Percentiles rank a stretch among this genome's conserved stretches.
Evolutionary conservation across 306 rosid species (phyloP).

Genomic region (Biancaea sappan): DNA sequence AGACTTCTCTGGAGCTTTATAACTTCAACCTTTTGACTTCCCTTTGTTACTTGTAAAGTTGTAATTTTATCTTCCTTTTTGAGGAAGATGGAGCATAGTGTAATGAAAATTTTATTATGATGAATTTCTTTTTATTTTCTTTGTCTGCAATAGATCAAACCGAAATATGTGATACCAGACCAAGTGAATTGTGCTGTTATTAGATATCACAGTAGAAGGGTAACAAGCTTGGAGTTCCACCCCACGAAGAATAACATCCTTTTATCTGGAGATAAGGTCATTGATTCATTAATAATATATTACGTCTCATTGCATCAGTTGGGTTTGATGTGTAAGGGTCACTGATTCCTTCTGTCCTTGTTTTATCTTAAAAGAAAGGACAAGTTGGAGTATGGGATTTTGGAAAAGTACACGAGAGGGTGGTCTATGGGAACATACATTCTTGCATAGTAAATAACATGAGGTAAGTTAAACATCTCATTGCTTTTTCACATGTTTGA

Average conservation of each 20-base stretch:
- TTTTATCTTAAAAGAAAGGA: constrained; percentile 71
- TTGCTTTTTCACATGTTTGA: background rate
- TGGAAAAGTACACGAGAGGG: constrained; percentile 73
- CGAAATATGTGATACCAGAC: constrained; percentile 80
- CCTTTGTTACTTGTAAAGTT: background rate
- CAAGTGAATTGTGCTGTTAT: constrained; percentile 85
- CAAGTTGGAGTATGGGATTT: constrained; percentile 98
- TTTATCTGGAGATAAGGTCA: constrained; percentile 94
- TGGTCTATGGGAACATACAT: constrained; percentile 81
- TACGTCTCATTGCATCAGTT: background rate
- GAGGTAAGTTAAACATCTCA: constrained; percentile 54
- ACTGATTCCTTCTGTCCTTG: constrained; percentile 25
- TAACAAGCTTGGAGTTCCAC: constrained; percentile 91
- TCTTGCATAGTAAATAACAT: constrained; percentile 82
- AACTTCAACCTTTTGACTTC: constrained; percentile 8
- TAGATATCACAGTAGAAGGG: constrained; percentile 87
- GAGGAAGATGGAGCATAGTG: background rate
- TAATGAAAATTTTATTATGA: background rate
- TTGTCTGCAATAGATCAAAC: constrained; percentile 63
- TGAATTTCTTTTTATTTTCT: background rate
- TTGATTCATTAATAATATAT: background rate
- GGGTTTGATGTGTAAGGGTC: constrained; percentile 13
- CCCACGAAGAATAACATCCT: constrained; percentile 86
- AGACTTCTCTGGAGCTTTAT: background rate
- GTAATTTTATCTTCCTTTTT: background rate